Percentiles rank a stretch among this genome's conserved stretches.
Evolutionary conservation across 176 grass and related monocot genomes (phyloP).

Genomic region (Musa acuminata): DNA sequence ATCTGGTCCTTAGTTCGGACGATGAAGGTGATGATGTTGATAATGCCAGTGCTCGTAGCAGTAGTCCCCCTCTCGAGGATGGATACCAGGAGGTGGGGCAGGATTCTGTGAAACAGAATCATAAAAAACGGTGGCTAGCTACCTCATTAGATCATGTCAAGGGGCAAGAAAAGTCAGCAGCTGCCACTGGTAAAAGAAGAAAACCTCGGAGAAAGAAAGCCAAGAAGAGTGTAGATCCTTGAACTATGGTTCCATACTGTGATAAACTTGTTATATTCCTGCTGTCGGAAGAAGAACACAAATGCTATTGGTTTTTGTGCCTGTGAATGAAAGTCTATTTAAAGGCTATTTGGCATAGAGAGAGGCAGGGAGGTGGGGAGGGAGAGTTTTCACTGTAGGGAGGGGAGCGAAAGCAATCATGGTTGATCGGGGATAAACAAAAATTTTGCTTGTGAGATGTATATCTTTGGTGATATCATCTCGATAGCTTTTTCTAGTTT

Average conservation of each 20-base stretch:
- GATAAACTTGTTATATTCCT: background rate
- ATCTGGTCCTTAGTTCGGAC: constrained; percentile 68
- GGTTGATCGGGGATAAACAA: no score
- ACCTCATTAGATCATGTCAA: background rate
- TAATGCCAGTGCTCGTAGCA: constrained; percentile 15
- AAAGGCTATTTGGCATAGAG: no score
- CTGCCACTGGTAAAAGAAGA: constrained; percentile 34
- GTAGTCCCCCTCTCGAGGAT: constrained; percentile 31
- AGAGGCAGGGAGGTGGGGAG: no score
- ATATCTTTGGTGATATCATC: no score
- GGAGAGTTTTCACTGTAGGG: no score
- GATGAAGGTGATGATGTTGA: constrained; percentile 49
- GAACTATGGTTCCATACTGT: background rate
- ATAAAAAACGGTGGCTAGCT: constrained; percentile 18
- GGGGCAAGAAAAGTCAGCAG: background rate
- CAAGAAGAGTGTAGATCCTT: constrained; percentile 23
- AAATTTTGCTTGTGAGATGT: no score
- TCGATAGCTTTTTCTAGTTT: no score
- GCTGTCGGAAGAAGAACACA: background rate
- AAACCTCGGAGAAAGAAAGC: constrained; percentile 44
- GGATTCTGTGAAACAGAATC: constrained; percentile 21
- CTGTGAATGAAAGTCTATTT: no score
- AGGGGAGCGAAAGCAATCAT: no score
- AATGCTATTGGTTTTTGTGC: no score
- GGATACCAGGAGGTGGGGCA: constrained; percentile 25